Percentiles rank a stretch among this genome's conserved stretches.
These are phyloP conservation scores for Solanum phureja DNA, from an alignment of 257 asterid species.

Conservation along the genomic window DNA sequence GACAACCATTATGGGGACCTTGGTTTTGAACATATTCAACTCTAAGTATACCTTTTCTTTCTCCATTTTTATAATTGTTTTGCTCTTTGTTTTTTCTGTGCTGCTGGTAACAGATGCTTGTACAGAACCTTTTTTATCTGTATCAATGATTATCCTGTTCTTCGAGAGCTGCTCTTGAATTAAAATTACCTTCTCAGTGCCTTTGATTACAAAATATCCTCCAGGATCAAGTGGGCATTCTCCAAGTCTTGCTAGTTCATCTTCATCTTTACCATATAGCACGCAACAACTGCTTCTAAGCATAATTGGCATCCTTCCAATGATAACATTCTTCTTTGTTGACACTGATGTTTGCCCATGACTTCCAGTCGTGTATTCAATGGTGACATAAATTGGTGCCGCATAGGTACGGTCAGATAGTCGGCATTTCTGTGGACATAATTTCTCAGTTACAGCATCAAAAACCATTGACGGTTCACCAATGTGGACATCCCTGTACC, in stretches of 20 bases:
- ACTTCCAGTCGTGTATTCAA: slow-evolving; percentile 40
- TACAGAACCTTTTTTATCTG: slow-evolving; percentile 84
- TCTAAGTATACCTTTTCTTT: slow-evolving; percentile 69
- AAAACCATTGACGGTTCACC: slow-evolving; percentile 40
- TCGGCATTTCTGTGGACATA: slow-evolving; percentile 69
- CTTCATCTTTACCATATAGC: slow-evolving; percentile 77
- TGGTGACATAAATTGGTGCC: slow-evolving; percentile 63
- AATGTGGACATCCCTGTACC: not conserved
- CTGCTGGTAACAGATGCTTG: slow-evolving; percentile 97
- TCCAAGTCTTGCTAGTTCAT: slow-evolving; percentile 75
- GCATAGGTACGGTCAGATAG: slow-evolving; percentile 81
- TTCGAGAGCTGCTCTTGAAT: slow-evolving; percentile 97
- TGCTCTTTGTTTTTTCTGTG: slow-evolving; percentile 62
- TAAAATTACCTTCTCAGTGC: slow-evolving; percentile 90
- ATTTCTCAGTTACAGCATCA: slow-evolving; percentile 31
- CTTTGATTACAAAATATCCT: slow-evolving; percentile 86
- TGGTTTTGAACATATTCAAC: slow-evolving; percentile 56
- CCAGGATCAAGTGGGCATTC: slow-evolving; percentile 99
- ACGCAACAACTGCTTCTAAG: slow-evolving; percentile 64
- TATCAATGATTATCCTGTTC: slow-evolving; percentile 87
- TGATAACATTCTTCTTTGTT: slow-evolving; percentile 33
- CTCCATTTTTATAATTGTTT: slow-evolving; percentile 80
- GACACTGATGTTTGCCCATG: slow-evolving; percentile 7
- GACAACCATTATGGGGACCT: slow-evolving; percentile 92
- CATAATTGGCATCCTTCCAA: slow-evolving; percentile 96